A percentile compares a stretch with the other conserved stretches of the same genome.
Conservation (phyloP, 2,329 filamentous ascomycete genomes). For the Thermothelomyces thermophilus region DNA sequence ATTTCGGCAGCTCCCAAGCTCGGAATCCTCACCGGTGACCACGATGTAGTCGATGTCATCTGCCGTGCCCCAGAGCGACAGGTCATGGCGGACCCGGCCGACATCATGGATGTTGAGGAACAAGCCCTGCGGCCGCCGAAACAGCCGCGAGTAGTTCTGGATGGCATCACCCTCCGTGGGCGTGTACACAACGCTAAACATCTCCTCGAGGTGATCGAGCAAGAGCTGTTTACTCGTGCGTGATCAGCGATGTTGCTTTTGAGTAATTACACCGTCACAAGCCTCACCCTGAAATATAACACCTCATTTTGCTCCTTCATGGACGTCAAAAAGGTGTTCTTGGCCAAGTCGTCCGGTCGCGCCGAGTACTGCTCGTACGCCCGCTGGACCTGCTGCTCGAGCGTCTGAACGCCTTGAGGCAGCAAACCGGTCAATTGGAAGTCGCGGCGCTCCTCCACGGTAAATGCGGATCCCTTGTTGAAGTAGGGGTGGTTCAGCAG, state of each 20-base stretch:
- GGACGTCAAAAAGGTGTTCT: conserved; percentile 83
- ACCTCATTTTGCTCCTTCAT: conserved; percentile 83
- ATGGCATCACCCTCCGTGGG: conserved; percentile 88
- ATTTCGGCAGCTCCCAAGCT: background rate
- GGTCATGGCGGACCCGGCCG: conserved; percentile 57
- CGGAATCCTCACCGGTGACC: conserved; percentile 55
- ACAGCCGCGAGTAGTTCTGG: conserved; percentile 72
- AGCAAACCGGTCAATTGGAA: conserved; percentile 70
- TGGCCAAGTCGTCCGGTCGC: conserved; percentile 59
- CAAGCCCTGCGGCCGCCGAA: conserved; percentile 72
- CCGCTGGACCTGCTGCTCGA: conserved; percentile 68
- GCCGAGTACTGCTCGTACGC: conserved; percentile 74
- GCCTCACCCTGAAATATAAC: conserved; percentile 63
- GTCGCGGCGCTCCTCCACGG: conserved; percentile 56
- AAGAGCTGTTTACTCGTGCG: conserved; percentile 47
- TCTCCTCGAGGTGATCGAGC: conserved; percentile 72
- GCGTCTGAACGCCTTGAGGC: conserved; percentile 63
- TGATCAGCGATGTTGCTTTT: background rate
- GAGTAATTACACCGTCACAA: background rate
- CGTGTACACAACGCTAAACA: conserved; percentile 88
- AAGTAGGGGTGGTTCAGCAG: conserved; percentile 61
- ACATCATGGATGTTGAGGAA: conserved; percentile 69
- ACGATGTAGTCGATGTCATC: conserved; percentile 86
- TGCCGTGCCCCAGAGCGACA: conserved; percentile 60
- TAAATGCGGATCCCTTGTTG: conserved; percentile 81